Conservation (phyloP, 371 early-diverging fungal species). For the Mucor piriformis region DNA sequence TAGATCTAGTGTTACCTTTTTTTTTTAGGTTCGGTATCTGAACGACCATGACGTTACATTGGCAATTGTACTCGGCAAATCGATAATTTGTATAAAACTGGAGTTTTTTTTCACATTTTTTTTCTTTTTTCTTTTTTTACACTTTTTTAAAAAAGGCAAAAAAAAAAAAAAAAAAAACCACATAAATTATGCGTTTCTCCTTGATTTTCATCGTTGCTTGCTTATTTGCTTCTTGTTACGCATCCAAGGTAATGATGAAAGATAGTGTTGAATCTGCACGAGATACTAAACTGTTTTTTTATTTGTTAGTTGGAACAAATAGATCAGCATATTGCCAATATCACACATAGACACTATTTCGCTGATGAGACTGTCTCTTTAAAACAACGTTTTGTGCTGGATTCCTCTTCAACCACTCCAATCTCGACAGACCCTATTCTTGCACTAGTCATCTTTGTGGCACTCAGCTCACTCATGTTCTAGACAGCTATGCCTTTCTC, state of each 20-base stretch:
- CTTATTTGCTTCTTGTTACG: background rate
- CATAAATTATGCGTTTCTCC: slow-evolving; percentile 1
- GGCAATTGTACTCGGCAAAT: no score
- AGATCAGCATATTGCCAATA: background rate
- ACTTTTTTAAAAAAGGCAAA: background rate
- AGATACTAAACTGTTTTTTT: background rate
- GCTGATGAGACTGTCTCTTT: background rate
- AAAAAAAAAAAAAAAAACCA: no score
- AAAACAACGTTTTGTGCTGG: background rate
- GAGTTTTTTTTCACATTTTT: background rate
- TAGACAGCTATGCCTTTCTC: background rate
- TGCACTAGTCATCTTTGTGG: slow-evolving; percentile 23
- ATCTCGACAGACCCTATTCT: slow-evolving; percentile 19
- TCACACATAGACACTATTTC: background rate
- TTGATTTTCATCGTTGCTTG: background rate
- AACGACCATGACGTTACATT: no score
- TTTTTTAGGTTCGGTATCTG: no score
- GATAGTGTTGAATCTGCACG: background rate
- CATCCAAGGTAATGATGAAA: background rate
- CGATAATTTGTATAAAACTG: no score
- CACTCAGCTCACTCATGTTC: slow-evolving; percentile 22
- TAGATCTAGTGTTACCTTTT: no score
- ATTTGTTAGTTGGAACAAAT: background rate
- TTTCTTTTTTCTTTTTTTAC: background rate
- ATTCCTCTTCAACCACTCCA: slow-evolving; percentile 4